Base-by-base conservation (phyloP, 2,329 filamentous ascomycete genomes). In the Juglanconis sp. region DNA sequence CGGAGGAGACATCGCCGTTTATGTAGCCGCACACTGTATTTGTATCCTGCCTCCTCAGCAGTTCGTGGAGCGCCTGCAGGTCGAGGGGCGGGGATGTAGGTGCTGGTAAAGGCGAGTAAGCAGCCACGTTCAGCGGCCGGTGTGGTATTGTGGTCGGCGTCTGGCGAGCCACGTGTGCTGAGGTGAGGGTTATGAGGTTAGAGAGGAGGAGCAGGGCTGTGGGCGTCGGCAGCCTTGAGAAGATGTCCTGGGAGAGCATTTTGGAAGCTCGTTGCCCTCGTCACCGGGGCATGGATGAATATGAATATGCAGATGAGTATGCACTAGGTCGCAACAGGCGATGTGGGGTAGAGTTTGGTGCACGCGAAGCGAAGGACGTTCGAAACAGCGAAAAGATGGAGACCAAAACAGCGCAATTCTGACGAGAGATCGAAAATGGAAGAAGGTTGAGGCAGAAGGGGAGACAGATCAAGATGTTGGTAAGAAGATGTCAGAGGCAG, bases 11-110 rank as follows among this genome's bases (percentile, higher is more conserved):
- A 64, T 85, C 70, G 30, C 82, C 83, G 62, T 78, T 79, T 66
- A 87, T 76, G 70, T 79, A 87, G 47, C 84, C 84, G 65, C 84
- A 86, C 59, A 87, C 68, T 15, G 83, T 86, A 70, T 84, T 83
- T 56, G 73, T 68, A 32, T 70, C 68, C 61, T 80, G 75, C 44
- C 78, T 76, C 50, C 74, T 76, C 31, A 69, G 46, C 5, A 79
- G 71, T 44, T 71, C 68, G 53, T 69, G 66, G 49, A 75, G 66
- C 10, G 74, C 71, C 46, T 67, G 69, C 47, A 72, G 71, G 53
- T 71, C 67, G 4, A 68, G 61, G 10, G 79, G 78, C 15, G 74
- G 69, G 3, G 74, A 73, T 10, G 81, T 81, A 1, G 78, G 61
- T 44, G 58, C 58, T n/a, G 61, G 76, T 6, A 66, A 59, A 4